Base-by-base conservation (phyloP, 768 basidiomycete species). In the Hygrocybe coccinea region DNA sequence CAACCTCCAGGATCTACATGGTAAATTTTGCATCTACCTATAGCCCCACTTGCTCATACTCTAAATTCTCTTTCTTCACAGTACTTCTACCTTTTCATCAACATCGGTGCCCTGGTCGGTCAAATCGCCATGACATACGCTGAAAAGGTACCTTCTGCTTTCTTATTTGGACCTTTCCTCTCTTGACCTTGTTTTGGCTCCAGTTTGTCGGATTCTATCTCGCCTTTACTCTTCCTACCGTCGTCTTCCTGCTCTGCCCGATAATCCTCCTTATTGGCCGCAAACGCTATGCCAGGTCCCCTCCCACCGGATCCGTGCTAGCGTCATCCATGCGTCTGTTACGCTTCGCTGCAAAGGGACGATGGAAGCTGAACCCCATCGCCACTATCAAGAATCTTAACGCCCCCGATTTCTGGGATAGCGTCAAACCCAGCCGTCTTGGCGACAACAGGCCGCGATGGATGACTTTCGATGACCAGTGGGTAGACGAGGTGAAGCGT, bases 391-490 rank as follows among this genome's bases (percentile, higher is more conserved):
- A 64, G 54, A 77, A 83, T 60, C 59, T 86, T 48, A 79, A 72
- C 9, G 76, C 81, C 0, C 61, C 72, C n/a, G 84, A 83, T 58
- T 88, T 89, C 73, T 91, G 86, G 87, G 87, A 90, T 45, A 71
- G 60, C 44, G 85, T 75, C 2, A 88, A 87, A 66, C 89, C 89
- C 0, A 86, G 84, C 61, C 74, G 73, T 34, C 68, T 76, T 35
- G 61, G 63, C 2, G 77, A 70, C 29, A 68, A 69, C 37, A 78
- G 73, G 48, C 87, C 87, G 0, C 24, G 33, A 5, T 90, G 87
- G 87, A 89, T 90, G 86, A 83, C 69, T 5, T 90, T 82, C 56
- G 87, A 90, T 61, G 89, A 91, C 62, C 65, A 75, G 50, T 90
- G 87, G 86, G 86, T 91, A 11, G 87, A 89, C 49, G 88, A 91